Evolutionary conservation across 1,284 basidiomycete genomes (phyloP), one percentile per base, ranked within the genome.

Genomic region (Vanrija humicola): DNA sequence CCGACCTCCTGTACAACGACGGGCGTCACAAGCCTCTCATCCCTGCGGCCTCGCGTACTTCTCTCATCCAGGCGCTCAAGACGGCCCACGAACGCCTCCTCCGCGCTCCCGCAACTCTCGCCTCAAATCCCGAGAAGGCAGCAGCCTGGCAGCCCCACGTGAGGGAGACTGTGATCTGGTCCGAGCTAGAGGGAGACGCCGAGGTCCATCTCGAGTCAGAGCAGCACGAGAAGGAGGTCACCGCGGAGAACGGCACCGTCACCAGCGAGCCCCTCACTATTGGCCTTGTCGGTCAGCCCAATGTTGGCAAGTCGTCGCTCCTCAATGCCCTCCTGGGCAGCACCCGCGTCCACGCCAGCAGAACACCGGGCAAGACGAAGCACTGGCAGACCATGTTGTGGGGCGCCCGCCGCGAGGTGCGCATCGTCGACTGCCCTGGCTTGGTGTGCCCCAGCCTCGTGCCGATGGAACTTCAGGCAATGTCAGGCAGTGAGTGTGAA

Each of bases 331-430:
- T 97, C 5, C 89, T 97, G 63, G 91, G 89, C 14, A 78, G 79
- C n/a, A 82, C 81, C 49, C 86, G 84, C 69, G 92, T 95, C 1
- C 82, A 86, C 60, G 90, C 91, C 6, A 91, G 89, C 3, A 85
- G 86, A 58, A 95, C 90, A 0, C 91, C 93, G 3, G 93, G 93
- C 56, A 96, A 96, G 88, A 94, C 90, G 2, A 94, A 93, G 74
- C 90, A 93, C 70, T 93, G 90, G 70, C 91, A 95, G 73, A 94
- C 92, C 0, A 82, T 91, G 48, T 93, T 87, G 72, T 93, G 87
- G 88, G 73, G 71, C 3, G 43, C 34, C 15, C 89, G 86, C 45
- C 77, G 81, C 1, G 85, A 89, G 58, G 82, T 94, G 56, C 86
- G 87, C 47, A 81, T 93, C 26, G 89, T 90, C 38, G 89, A 92